Evolutionary conservation across 2,329 filamentous ascomycete species (phyloP), one percentile per base, ranked within the genome.

Genomic region (Aureobasidium vineae): DNA sequence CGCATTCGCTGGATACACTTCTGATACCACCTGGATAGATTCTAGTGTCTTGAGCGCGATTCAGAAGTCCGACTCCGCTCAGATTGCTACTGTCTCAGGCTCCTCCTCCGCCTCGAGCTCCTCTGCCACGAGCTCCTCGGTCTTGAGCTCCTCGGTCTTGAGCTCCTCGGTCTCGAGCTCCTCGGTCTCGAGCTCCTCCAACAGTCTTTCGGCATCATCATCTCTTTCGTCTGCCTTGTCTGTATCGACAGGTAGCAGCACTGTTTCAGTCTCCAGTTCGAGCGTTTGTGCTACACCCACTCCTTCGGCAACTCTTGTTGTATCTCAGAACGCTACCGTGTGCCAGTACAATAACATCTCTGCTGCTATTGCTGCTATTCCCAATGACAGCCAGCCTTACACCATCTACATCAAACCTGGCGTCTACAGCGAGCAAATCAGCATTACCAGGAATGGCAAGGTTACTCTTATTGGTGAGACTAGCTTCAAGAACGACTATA

Each of bases 321-420:
- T 66, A 65, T 80, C 36, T 70, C 41, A 65, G 11, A 70, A 68
- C 45, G 69, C 67, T 10, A 69, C 78, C 2, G 72, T 71, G 2
- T 76, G 76, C 16, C 75, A 81, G 41, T 82, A 79, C 66, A 70
- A 72, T 23, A 79, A 76, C 5, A 75, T 83, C 1, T 75, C 77
- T 3, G 77, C 79, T 16, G 81, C 81, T 7, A 75, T 82, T 23
- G 76, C 75, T 15, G 79, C 80, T 11, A 72, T 83, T 11, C 79
- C 79, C 13, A 77, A 75, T 54, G 77, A 81, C 57, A 73, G 75
- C 43, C 73, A 77, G 38, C 70, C 75, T 13, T 78, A 80, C 66
- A 77, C 75, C 7, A 79, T 81, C 54, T 74, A 75, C 59, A 76
- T 81, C 67, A 73, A 74, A 49, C 71, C 75, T n/a, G 79, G 79